Conservation (phyloP, 257 asterid species). For the Rhazya stricta region DNA sequence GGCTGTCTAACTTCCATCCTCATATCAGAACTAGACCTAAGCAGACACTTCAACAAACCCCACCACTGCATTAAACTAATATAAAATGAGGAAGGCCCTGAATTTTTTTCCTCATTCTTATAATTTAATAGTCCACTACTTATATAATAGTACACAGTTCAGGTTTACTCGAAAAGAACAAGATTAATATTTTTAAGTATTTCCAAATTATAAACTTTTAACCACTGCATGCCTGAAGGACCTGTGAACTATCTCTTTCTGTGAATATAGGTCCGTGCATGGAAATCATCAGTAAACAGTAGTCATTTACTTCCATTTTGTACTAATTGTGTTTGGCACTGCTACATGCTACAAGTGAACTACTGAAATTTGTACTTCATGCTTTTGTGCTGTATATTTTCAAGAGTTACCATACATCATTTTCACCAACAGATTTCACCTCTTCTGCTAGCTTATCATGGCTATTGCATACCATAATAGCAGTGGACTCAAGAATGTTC, state of each 20-base stretch:
- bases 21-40: neutral
- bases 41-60: neutral
- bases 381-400: neutral
- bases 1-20: neutral
- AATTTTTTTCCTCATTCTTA: too few species aligned
- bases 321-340: slow-evolving; percentile 14
- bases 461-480: neutral
- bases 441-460: slow-evolving; percentile 7
- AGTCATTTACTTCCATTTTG: slow-evolving; percentile 10
- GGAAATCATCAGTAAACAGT: slow-evolving; percentile 13
- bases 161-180: neutral
- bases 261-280: neutral
- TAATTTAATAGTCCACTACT: neutral
- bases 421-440: slow-evolving; percentile 5
- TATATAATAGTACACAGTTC: too few species aligned
- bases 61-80: neutral
- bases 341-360: neutral
- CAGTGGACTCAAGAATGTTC: slow-evolving; percentile 12
- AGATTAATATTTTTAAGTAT: neutral
- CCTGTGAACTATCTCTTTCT: neutral
- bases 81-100: too few species aligned
- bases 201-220: neutral
- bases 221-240: neutral
- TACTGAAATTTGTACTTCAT: neutral
- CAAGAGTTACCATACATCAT: slow-evolving; percentile 11